Evolutionary conservation across 257 asterid genomes (phyloP).

Genomic region (Marsdenia floribunda): DNA sequence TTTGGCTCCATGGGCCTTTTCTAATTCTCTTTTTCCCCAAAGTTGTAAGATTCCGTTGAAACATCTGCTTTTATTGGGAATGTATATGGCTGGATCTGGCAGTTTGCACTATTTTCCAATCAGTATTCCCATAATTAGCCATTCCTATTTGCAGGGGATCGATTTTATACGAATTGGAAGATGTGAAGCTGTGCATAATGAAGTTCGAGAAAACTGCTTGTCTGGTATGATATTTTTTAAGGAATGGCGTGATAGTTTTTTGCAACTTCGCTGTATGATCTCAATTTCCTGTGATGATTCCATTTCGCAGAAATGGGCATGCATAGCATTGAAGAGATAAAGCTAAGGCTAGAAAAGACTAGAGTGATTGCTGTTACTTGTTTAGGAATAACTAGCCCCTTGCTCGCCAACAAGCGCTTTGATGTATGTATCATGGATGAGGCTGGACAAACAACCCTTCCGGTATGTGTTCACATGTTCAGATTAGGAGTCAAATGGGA

Average conservation of each 20-base stretch:
- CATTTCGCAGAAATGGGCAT: slow-evolving; percentile 50
- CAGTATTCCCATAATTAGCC: not conserved
- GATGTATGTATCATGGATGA: slow-evolving; percentile 99
- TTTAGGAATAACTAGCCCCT: slow-evolving; percentile 87
- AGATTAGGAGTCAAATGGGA: not conserved
- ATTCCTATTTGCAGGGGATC: slow-evolving; percentile 49
- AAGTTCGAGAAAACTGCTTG: slow-evolving; percentile 66
- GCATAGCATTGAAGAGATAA: slow-evolving; percentile 53
- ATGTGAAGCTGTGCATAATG: slow-evolving; percentile 77
- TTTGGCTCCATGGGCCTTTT: not conserved
- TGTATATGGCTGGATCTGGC: not conserved
- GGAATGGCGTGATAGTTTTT: slow-evolving; percentile 13
- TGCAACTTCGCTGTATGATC: slow-evolving; percentile 12
- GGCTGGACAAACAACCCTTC: slow-evolving; percentile 96
- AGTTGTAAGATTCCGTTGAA: not conserved
- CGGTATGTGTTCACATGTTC: slow-evolving; percentile 42
- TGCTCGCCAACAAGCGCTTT: slow-evolving; percentile 76
- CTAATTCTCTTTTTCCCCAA: not conserved
- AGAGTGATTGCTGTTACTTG: slow-evolving; percentile 92
- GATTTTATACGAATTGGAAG: slow-evolving; percentile 92
- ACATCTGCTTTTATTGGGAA: not conserved
- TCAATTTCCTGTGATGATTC: slow-evolving; percentile 19
- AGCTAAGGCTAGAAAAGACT: slow-evolving; percentile 55
- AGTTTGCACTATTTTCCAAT: not conserved
- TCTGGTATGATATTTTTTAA: slow-evolving; percentile 46